A percentile compares a stretch with the other conserved stretches of the same genome.
These are phyloP conservation scores for Spergularia marina DNA, from an alignment of 148 eudicot species.

Conservation along the genomic window DNA sequence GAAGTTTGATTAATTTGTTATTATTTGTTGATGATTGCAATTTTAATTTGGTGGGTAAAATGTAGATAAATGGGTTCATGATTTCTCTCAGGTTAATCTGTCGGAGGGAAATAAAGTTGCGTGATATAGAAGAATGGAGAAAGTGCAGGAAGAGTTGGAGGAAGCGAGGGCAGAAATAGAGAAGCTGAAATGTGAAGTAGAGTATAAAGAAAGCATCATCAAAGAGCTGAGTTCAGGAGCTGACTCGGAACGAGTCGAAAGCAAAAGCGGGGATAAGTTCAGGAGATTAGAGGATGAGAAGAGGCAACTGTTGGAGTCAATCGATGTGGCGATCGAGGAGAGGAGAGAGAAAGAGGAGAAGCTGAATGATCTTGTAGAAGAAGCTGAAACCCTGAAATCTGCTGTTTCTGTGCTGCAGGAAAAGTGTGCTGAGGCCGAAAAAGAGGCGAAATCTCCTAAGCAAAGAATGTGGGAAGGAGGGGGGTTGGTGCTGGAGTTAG, in stretches of 20 bases:
- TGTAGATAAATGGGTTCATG: neutral
- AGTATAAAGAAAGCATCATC: slow-evolving; percentile 39
- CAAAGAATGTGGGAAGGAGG: slow-evolving; percentile 40
- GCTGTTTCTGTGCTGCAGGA: slow-evolving; percentile 43
- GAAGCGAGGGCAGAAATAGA: slow-evolving; percentile 67
- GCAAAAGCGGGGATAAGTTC: slow-evolving; percentile 33
- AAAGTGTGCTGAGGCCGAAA: slow-evolving; percentile 41
- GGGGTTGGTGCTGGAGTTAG: slow-evolving; percentile 39
- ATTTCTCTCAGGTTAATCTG: slow-evolving; percentile 17
- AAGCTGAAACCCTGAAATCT: slow-evolving; percentile 43
- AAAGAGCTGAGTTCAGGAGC: slow-evolving; percentile 40
- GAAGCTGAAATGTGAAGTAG: slow-evolving; percentile 39
- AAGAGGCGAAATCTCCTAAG: slow-evolving; percentile 29
- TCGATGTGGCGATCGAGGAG: slow-evolving; percentile 50
- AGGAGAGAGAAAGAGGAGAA: slow-evolving; percentile 36
- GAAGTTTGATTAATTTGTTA: neutral
- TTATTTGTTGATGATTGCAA: neutral
- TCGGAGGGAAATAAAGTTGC: neutral
- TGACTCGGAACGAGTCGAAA: slow-evolving; percentile 39
- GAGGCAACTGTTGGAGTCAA: slow-evolving; percentile 31
- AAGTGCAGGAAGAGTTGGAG: slow-evolving; percentile 58
- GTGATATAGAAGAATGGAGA: slow-evolving; percentile 36
- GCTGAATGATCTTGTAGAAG: slow-evolving; percentile 32
- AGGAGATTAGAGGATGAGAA: slow-evolving; percentile 49
- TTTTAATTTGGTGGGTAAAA: neutral